These are phyloP conservation scores for Apium graveolens DNA, from an alignment of 129 eudicot genomes.

Conservation along the genomic window DNA sequence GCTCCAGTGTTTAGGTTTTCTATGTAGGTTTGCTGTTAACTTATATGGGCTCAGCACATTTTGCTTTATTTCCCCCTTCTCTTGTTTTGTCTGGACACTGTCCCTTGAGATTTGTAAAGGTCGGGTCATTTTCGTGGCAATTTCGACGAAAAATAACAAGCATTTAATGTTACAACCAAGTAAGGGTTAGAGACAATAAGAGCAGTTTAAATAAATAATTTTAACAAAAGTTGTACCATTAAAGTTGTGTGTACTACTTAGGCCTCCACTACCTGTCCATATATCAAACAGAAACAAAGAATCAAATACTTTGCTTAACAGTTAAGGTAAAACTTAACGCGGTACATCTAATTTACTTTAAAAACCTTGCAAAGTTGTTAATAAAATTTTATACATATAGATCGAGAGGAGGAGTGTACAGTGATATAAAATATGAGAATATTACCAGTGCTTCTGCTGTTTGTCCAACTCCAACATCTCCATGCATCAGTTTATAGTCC, in stretches of 20 bases:
- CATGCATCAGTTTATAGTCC: background rate
- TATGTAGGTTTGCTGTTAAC: too few species aligned
- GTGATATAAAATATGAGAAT: background rate
- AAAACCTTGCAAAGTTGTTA: background rate
- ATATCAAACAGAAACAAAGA: background rate
- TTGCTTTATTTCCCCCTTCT: too few species aligned
- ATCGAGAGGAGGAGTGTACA: background rate
- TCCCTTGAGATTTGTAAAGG: too few species aligned
- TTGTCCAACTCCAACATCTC: background rate
- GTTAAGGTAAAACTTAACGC: background rate
- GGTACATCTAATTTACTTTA: background rate
- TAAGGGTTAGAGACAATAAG: too few species aligned
- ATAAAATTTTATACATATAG: background rate
- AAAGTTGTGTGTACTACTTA: background rate
- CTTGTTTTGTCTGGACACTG: too few species aligned
- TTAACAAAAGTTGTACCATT: background rate
- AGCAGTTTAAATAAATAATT: too few species aligned
- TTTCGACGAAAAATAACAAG: too few species aligned
- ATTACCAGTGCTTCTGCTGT: background rate
- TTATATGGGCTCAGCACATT: too few species aligned
- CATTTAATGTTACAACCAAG: too few species aligned
- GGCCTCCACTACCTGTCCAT: background rate
- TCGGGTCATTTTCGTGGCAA: too few species aligned
- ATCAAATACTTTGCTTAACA: background rate
- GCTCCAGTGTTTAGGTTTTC: too few species aligned